phyloP scores from a whole-genome alignment of 345 rosid species.

The Gossypium raimondii region DNA sequence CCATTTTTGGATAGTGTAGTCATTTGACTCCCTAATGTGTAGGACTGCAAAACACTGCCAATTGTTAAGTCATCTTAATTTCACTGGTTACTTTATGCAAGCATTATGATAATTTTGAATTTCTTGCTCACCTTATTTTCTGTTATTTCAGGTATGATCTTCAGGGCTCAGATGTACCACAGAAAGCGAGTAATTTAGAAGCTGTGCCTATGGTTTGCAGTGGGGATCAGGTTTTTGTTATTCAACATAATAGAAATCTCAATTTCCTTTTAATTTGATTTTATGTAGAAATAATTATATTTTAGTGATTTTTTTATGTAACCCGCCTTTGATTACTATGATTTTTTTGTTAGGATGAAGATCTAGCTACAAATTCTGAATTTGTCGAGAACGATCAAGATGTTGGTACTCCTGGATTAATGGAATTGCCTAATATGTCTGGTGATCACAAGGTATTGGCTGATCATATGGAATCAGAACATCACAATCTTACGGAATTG shows the following conservation, averaged over 20 bases:
- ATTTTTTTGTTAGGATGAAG: slow-evolving; percentile 42
- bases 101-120: neutral
- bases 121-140: neutral
- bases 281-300: neutral
- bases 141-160: slow-evolving; percentile 50
- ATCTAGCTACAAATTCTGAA: slow-evolving; percentile 41
- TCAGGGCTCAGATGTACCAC: slow-evolving; percentile 35
- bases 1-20: neutral
- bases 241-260: neutral
- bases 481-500: slow-evolving; percentile 34
- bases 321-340: neutral
- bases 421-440: slow-evolving; percentile 63
- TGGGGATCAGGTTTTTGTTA: slow-evolving; percentile 52
- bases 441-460: slow-evolving; percentile 57
- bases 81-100: neutral
- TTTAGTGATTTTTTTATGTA: neutral
- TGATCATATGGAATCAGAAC: slow-evolving; percentile 66
- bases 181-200: slow-evolving; percentile 34
- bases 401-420: slow-evolving; percentile 81
- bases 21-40: neutral
- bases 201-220: slow-evolving; percentile 34
- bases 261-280: slow-evolving; percentile 13
- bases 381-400: slow-evolving; percentile 68
- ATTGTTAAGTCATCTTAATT: neutral
- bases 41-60: neutral